phyloP scores from a whole-genome alignment of 2,329 filamentous ascomycete genomes.

The Monilinia polystroma region DNA sequence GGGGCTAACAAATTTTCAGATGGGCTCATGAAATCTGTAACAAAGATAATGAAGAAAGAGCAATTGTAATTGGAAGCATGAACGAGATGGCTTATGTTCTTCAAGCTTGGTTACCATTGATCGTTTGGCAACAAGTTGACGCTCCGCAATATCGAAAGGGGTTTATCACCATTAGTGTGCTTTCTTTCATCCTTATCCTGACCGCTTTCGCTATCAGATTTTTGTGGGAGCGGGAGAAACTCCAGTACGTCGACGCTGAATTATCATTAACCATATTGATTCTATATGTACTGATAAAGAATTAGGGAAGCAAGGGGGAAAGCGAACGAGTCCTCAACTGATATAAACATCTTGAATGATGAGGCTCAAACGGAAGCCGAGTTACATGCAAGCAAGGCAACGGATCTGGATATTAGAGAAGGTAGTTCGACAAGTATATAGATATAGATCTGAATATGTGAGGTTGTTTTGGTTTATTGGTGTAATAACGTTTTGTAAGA shows the following conservation, averaged over 20 bases:
- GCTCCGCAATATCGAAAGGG: slow-evolving; percentile 61
- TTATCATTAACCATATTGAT: background rate
- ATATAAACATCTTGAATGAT: background rate
- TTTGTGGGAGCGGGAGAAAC: slow-evolving; percentile 25
- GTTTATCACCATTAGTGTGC: slow-evolving; percentile 53
- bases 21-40: slow-evolving; percentile 57
- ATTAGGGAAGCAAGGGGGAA: slow-evolving; percentile 8
- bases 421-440: background rate
- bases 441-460: too few species aligned
- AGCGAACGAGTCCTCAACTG: background rate
- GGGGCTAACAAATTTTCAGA: slow-evolving; percentile 30
- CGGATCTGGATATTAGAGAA: background rate
- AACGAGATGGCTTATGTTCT: slow-evolving; percentile 69
- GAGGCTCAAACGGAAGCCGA: background rate
- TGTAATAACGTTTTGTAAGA: too few species aligned
- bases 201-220: slow-evolving; percentile 24
- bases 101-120: slow-evolving; percentile 66
- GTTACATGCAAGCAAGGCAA: background rate
- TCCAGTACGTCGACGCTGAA: background rate
- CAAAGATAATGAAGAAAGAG: slow-evolving; percentile 62
- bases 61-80: slow-evolving; percentile 64
- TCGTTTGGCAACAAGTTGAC: slow-evolving; percentile 65
- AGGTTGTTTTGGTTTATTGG: too few species aligned
- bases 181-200: slow-evolving; percentile 42
- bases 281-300: background rate